phyloP scores from a whole-genome alignment of 352 stramenopile genomes.

The Thalassiosira allenii region DNA sequence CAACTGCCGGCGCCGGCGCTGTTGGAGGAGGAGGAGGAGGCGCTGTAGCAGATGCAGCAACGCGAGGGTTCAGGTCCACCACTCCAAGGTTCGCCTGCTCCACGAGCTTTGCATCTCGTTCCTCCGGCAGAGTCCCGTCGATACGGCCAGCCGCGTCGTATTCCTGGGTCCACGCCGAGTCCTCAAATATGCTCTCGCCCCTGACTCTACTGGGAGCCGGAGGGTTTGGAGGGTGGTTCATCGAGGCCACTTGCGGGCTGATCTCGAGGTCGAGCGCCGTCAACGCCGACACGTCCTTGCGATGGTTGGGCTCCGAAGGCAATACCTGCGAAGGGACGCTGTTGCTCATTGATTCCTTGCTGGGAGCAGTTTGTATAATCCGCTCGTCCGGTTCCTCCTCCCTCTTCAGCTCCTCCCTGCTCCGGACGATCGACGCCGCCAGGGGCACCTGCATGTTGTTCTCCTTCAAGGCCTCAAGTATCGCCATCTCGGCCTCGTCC shows the following conservation, averaged over 20 bases:
- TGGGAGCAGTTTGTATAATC: background rate
- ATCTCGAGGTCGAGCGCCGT: background rate
- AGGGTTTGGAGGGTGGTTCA: background rate
- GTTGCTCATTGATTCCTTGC: background rate
- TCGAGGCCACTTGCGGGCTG: background rate
- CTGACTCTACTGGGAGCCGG: slow-evolving; percentile 6
- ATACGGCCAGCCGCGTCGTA: slow-evolving; percentile 54
- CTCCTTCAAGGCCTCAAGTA: slow-evolving; percentile 41
- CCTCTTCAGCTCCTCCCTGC: background rate
- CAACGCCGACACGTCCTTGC: slow-evolving; percentile 26
- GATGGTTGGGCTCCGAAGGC: slow-evolving; percentile 12
- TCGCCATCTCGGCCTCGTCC: slow-evolving; percentile 57
- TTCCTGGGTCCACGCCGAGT: slow-evolving; percentile 49
- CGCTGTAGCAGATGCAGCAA: background rate
- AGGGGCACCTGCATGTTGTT: slow-evolving; percentile 36
- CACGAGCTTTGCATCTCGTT: slow-evolving; percentile 42
- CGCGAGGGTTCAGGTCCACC: slow-evolving; percentile 9
- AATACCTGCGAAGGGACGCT: background rate
- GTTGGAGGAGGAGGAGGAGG: background rate
- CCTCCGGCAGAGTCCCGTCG: slow-evolving; percentile 52
- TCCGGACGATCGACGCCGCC: background rate
- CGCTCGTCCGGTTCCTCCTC: background rate
- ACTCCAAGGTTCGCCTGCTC: slow-evolving; percentile 18
- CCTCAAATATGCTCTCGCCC: slow-evolving; percentile 47
- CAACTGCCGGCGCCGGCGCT: background rate